Evolutionary conservation across 257 asterid genomes (phyloP).

Genomic region (Forsythia suspensa): DNA sequence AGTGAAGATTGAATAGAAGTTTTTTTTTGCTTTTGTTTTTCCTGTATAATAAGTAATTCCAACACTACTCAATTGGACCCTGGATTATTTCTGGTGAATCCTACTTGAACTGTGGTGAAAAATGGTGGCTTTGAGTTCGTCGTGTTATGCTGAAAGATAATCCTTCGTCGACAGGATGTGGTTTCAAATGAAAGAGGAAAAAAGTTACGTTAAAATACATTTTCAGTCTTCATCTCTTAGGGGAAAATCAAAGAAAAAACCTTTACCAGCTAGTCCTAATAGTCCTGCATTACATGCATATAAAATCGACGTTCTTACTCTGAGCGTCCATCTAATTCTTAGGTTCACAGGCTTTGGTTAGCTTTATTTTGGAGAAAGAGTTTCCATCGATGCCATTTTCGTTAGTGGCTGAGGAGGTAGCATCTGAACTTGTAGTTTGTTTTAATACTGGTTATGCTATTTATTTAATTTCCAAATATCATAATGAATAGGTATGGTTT

Average conservation of each 20-base stretch:
- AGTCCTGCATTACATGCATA: background rate
- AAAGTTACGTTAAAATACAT: background rate
- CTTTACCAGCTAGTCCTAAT: background rate
- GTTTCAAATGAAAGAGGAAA: background rate
- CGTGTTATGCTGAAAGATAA: background rate
- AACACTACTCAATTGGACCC: background rate
- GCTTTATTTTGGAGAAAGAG: constrained; percentile 73
- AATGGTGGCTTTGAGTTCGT: background rate
- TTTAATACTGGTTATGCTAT: constrained; percentile 12
- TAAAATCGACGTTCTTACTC: background rate
- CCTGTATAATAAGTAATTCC: background rate
- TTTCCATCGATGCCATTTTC: constrained; percentile 68
- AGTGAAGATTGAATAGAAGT: background rate
- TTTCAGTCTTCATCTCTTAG: background rate
- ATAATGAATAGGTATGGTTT: background rate
- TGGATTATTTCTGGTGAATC: background rate
- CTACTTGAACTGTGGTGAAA: background rate
- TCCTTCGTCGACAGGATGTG: background rate
- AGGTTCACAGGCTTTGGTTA: constrained; percentile 95
- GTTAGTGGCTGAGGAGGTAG: constrained; percentile 99
- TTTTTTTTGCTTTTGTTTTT: background rate
- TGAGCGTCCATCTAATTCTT: constrained; percentile 4
- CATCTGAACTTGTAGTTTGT: constrained; percentile 12
- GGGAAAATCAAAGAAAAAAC: background rate
- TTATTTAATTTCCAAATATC: no score